Evolutionary conservation across 2,329 filamentous ascomycete species (phyloP), one percentile per base, ranked within the genome.

Genomic region (Coniochaeta sp.): DNA sequence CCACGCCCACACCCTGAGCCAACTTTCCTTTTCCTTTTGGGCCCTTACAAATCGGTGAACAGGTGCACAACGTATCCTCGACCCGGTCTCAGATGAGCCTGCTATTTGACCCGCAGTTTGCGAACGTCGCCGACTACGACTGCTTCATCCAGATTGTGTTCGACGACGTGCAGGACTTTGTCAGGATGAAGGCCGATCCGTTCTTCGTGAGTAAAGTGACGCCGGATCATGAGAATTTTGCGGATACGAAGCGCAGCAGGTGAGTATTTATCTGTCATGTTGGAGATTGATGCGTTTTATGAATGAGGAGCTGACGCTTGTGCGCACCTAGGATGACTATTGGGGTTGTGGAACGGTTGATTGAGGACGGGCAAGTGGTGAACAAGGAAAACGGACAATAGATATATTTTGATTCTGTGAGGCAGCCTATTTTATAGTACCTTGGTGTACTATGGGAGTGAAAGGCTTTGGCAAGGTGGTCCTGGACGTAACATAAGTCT

Each of bases 81-180:
- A 71, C 71, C 0, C 66, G 71, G 4, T 57, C 58, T 0, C 56
- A 75, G 10, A 75, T 76, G 72, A 49, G 55, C 10, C 55, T 65
- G 49, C 59, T 77, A 1, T 70, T 65, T 55, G 74, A 77, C 53
- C 65, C 60, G 1, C 74, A 78, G 53, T 72, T 78, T 66, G 52
- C 57, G n/a, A 74, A 76, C 48, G n/a, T 76, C 4, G 72, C 74
- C 4, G 70, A 75, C 53, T 78, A 67, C 52, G 75, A 78, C 59
- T 76, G 71, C 57, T 75, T 77, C 56, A 74, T 69, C 48, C 74
- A 77, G 58, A 70, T 74, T 0, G 63, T 75, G 0, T 77, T 78
- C 56, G 55, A 68, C 52, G 60, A 53, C 35, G 49, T 78, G 1
- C 70, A 75, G 4, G 66, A 74, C 52, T 79, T 73, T 58, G 72